These are phyloP conservation scores for Diplosphaera chodatii DNA, from an alignment of 139 green algal species.

Conservation along the genomic window DNA sequence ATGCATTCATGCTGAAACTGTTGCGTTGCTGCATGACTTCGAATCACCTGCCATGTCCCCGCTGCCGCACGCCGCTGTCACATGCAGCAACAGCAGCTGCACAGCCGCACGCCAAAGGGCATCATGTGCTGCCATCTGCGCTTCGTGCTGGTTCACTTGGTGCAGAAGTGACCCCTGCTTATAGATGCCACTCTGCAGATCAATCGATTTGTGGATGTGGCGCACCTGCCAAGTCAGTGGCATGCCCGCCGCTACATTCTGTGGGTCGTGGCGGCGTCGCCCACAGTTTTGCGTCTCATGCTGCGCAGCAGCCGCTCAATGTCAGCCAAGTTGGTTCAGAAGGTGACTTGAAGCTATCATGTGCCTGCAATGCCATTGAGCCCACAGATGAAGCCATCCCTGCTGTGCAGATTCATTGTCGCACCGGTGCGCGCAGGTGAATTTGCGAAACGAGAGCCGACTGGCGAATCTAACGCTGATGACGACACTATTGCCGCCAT, in stretches of 20 bases:
- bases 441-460: background rate
- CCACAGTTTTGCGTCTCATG: background rate
- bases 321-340: background rate
- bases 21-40: background rate
- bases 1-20: background rate
- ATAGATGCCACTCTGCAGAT: too few species aligned
- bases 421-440: background rate
- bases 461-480: constrained; percentile 1
- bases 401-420: too few species aligned
- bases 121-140: too few species aligned
- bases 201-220: too few species aligned
- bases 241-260: background rate
- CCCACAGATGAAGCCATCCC: too few species aligned
- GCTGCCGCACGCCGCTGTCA: background rate
- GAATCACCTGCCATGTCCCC: background rate
- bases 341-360: background rate
- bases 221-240: too few species aligned
- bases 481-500: constrained; percentile 70
- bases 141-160: too few species aligned
- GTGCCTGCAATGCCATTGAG: background rate
- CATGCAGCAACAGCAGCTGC: too few species aligned
- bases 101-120: too few species aligned
- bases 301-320: background rate
- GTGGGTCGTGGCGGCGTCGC: too few species aligned
- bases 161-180: too few species aligned